Percentiles rank a stretch among this genome's conserved stretches.
Conservation (phyloP, 306 rosid genomes). For the Dicorynia guianensis region DNA sequence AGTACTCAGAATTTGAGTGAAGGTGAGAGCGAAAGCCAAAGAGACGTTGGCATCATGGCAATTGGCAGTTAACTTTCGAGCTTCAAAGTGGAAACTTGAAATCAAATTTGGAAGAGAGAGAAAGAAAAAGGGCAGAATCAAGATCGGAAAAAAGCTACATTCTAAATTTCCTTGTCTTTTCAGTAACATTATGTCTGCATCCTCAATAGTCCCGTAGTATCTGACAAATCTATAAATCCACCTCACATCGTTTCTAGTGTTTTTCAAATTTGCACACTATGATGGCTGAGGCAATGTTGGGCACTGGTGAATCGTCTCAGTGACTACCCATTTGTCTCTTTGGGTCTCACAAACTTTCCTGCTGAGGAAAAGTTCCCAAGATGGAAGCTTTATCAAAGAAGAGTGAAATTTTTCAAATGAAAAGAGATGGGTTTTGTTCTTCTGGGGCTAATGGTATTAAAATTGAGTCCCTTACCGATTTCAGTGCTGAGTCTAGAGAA, state of each 20-base stretch:
- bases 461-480: conserved; percentile 63
- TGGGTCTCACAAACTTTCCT: conserved; percentile 21
- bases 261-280: conserved; percentile 23
- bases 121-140: neutral
- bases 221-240: conserved; percentile 40
- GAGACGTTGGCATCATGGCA: conserved; percentile 49
- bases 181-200: conserved; percentile 31
- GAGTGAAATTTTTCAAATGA: conserved; percentile 46
- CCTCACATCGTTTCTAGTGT: conserved; percentile 29
- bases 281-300: conserved; percentile 38
- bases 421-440: conserved; percentile 49
- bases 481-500: conserved; percentile 61
- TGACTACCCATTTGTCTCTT: conserved; percentile 50
- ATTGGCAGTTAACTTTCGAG: conserved; percentile 41
- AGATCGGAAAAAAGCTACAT: conserved; percentile 33
- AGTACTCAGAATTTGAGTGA: neutral
- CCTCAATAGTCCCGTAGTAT: conserved; percentile 38
- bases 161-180: conserved; percentile 37
- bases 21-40: conserved; percentile 35
- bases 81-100: conserved; percentile 65
- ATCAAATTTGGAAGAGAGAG: conserved; percentile 36
- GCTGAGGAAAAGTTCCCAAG: conserved; percentile 38
- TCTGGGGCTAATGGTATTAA: conserved; percentile 41
- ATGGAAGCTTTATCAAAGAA: conserved; percentile 69
- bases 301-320: conserved; percentile 30